phyloP scores from a whole-genome alignment of 176 grass and related monocot species.

The Aegilops speltoides region DNA sequence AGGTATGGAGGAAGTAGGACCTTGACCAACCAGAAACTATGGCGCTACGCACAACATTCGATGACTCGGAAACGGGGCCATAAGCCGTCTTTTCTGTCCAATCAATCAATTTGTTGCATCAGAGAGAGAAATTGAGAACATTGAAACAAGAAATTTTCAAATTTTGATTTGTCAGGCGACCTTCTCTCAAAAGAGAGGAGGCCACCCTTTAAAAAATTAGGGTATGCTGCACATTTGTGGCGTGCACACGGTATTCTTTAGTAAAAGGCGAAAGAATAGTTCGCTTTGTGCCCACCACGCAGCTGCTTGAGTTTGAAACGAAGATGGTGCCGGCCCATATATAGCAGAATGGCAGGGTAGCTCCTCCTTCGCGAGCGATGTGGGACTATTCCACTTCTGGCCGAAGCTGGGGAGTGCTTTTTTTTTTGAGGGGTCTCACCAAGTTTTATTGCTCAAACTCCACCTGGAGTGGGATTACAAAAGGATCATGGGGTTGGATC shows the following conservation, averaged over 20 bases:
- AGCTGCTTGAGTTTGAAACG: slow-evolving; percentile 15
- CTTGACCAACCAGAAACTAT: background rate
- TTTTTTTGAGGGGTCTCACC: no score
- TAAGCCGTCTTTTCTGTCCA: no score
- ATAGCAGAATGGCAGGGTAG: background rate
- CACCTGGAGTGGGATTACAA: no score
- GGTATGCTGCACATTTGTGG: background rate
- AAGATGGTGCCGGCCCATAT: background rate
- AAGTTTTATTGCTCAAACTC: no score
- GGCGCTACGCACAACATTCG: background rate
- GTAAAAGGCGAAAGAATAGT: slow-evolving; percentile 93
- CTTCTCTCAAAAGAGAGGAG: background rate
- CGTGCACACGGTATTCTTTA: slow-evolving; percentile 61
- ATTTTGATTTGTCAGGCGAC: background rate
- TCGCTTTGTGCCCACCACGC: slow-evolving; percentile 55
- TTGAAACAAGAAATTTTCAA: background rate
- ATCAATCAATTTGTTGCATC: no score
- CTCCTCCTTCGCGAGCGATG: background rate
- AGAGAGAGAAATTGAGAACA: no score
- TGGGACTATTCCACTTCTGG: background rate
- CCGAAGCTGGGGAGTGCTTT: background rate
- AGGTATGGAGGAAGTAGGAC: background rate
- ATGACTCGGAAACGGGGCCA: no score
- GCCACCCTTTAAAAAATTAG: background rate
- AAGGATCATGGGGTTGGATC: no score